Percentiles rank a stretch among this genome's conserved stretches.
These are phyloP conservation scores for Bromus sterilis DNA, from an alignment of 176 grass and related monocot genomes.

Conservation along the genomic window DNA sequence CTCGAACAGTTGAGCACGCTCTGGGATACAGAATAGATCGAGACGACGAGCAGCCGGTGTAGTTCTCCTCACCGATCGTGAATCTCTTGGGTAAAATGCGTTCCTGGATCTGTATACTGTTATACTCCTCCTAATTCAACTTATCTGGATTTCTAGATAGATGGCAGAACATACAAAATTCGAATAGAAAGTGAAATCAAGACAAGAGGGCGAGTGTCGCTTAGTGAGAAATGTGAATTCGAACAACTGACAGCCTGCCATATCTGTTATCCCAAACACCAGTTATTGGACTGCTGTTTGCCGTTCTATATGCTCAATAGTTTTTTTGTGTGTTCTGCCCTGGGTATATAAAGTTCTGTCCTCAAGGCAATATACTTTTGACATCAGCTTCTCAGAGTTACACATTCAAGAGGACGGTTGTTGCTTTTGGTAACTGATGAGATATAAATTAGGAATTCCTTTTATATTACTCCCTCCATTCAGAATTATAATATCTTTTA, in stretches of 20 bases:
- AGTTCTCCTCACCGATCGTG: not conserved
- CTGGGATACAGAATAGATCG: not conserved
- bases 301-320: not conserved
- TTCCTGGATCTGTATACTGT: not conserved
- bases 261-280: not conserved
- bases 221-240: constrained; percentile 18
- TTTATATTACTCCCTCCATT: too few species aligned
- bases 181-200: not conserved
- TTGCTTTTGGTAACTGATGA: not conserved
- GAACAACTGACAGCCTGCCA: not conserved
- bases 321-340: not conserved
- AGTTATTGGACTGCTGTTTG: not conserved
- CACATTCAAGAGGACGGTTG: not conserved
- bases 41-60: not conserved
- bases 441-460: not conserved
- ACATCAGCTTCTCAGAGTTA: not conserved
- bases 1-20: too few species aligned
- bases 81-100: not conserved
- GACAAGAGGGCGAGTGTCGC: not conserved
- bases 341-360: not conserved
- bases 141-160: not conserved
- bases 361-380: not conserved
- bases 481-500: too few species aligned
- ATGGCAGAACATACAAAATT: not conserved
- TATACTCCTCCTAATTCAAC: not conserved